A percentile compares a stretch with the other conserved stretches of the same genome.
Evolutionary conservation across 176 grass and related monocot species (phyloP).

Genomic region (Lolium multiflorum): DNA sequence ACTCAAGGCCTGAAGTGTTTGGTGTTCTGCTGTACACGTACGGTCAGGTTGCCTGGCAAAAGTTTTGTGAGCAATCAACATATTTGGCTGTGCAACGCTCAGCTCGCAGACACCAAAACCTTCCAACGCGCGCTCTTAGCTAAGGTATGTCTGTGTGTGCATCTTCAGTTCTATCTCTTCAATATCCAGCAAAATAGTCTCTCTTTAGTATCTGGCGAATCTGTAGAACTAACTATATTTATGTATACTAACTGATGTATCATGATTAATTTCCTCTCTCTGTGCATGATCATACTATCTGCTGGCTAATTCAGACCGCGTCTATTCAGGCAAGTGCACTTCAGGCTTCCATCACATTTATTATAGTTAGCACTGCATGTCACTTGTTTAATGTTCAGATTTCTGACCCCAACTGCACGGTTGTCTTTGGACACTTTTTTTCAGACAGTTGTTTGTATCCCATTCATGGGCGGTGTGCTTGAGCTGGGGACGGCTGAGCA

Average conservation of each 20-base stretch:
- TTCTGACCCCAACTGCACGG: background rate
- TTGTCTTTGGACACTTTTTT: background rate
- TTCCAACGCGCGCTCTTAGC: constrained; percentile 78
- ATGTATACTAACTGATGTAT: background rate
- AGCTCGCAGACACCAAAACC: constrained; percentile 52
- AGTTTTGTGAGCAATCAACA: constrained; percentile 56
- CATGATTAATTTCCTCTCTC: background rate
- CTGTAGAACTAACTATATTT: too few relatives aligned
- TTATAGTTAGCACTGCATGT: background rate
- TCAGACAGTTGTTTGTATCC: constrained; percentile 76
- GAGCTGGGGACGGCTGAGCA: constrained; percentile 78
- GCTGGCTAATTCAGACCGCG: constrained; percentile 47
- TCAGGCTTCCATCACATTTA: background rate
- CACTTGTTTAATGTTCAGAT: background rate
- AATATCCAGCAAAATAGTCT: background rate
- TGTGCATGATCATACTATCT: background rate
- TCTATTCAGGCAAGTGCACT: constrained; percentile 41
- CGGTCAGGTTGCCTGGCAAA: constrained; percentile 72
- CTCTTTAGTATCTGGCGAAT: too few relatives aligned
- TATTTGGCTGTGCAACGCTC: constrained; percentile 78
- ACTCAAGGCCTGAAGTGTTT: background rate
- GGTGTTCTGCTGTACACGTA: background rate
- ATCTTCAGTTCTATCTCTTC: background rate
- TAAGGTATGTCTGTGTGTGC: constrained; percentile 46
- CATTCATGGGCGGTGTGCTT: constrained; percentile 77